A percentile compares a stretch with the other conserved stretches of the same genome.
These are phyloP conservation scores for Zymoseptoria passerinii DNA, from an alignment of 2,329 filamentous ascomycete genomes.

Conservation along the genomic window DNA sequence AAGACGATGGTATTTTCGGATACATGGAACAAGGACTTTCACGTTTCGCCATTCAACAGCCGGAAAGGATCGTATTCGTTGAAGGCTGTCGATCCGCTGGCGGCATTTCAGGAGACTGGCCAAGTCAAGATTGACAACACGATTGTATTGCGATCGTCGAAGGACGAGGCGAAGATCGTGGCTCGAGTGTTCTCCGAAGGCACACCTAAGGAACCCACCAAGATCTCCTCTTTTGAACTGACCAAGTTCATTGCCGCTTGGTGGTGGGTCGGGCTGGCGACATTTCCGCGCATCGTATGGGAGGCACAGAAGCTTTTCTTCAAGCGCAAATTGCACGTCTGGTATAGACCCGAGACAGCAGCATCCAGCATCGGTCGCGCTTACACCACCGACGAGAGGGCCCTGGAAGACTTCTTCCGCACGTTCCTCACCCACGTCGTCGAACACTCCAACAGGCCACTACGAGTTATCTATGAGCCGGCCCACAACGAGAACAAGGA, in stretches of 20 bases:
- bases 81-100: conserved; percentile 39
- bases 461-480: conserved; percentile 49
- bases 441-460: conserved; percentile 34
- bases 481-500: conserved; percentile 31
- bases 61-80: conserved; percentile 42
- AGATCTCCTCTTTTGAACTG: conserved; percentile 33
- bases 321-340: conserved; percentile 51
- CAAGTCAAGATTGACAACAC: conserved; percentile 46
- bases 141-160: conserved; percentile 53
- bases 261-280: conserved; percentile 61
- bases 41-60: conserved; percentile 66
- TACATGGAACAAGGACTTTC: conserved; percentile 62
- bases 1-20: conserved; percentile 37
- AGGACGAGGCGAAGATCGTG: conserved; percentile 53
- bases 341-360: conserved; percentile 56
- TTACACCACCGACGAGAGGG: conserved; percentile 44
- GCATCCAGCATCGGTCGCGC: conserved; percentile 47
- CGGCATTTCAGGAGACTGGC: conserved; percentile 20
- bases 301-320: conserved; percentile 54
- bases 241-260: conserved; percentile 36
- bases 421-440: conserved; percentile 42
- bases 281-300: conserved; percentile 56
- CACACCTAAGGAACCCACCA: conserved; percentile 42
- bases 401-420: conserved; percentile 33
- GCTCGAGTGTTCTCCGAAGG: conserved; percentile 51